Evolutionary conservation across 139 green algal species (phyloP).

Genomic region (Zygnema circumcarinatum): DNA sequence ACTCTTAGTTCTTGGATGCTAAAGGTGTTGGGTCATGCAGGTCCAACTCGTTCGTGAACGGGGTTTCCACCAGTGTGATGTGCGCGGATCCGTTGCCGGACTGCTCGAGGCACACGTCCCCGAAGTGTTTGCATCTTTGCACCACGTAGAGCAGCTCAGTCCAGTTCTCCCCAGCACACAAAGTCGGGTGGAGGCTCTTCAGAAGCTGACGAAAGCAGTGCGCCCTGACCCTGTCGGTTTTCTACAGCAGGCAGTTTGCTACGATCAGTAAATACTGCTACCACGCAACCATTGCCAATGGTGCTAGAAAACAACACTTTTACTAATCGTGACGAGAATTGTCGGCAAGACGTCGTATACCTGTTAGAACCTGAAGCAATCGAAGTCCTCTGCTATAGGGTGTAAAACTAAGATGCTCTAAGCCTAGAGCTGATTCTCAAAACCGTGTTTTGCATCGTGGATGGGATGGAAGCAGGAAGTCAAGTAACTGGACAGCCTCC

Average conservation of each 20-base stretch:
- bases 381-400: no score
- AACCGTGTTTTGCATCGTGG: no score
- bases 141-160: slow-evolving; percentile 42
- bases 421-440: no score
- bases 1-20: no score
- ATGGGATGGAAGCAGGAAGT: no score
- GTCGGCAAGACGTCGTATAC: no score
- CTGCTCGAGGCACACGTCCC: slow-evolving; percentile 40
- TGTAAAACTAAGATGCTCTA: no score
- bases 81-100: slow-evolving; percentile 20
- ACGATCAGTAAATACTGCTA: slow-evolving; percentile 22
- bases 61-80: slow-evolving; percentile 49
- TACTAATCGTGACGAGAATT: no score
- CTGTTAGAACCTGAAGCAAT: no score
- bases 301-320: no score
- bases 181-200: slow-evolving; percentile 14
- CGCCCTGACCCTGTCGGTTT: slow-evolving; percentile 40
- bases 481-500: slow-evolving; percentile 5
- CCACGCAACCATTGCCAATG: no score
- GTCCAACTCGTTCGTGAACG: slow-evolving; percentile 2
- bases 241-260: slow-evolving; percentile 38
- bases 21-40: no score
- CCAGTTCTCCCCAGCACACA: slow-evolving; percentile 26
- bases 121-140: slow-evolving; percentile 35
- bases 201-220: slow-evolving; percentile 5